Conservation (phyloP, 139 green algal genomes). For the Diplosphaera chodatii region DNA sequence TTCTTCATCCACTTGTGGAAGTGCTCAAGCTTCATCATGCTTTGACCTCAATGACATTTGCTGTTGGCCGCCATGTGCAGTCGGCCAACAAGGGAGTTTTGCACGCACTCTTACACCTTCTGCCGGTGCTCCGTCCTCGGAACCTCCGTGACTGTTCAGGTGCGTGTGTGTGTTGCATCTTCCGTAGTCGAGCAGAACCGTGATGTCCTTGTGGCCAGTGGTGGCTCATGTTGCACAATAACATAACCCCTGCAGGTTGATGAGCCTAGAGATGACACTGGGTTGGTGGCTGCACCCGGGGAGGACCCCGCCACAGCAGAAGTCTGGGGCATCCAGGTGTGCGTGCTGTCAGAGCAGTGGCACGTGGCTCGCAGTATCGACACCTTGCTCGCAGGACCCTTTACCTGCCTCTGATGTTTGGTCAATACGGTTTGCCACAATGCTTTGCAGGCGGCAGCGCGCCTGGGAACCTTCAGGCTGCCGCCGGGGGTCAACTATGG, state of each 20-base stretch:
- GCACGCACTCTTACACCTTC: slow-evolving; percentile 28
- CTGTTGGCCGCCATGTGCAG: slow-evolving; percentile 15
- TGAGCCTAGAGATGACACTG: background rate
- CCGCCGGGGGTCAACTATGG: slow-evolving; percentile 20
- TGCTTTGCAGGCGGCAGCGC: background rate
- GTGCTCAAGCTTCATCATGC: no score
- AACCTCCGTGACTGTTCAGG: no score
- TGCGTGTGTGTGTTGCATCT: no score
- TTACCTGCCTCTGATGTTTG: no score
- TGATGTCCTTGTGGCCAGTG: no score
- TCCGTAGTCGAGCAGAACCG: no score
- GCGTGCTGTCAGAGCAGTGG: background rate
- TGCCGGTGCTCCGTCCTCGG: slow-evolving; percentile 11
- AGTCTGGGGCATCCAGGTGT: slow-evolving; percentile 12
- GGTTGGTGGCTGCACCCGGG: background rate
- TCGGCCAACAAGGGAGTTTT: slow-evolving; percentile 11
- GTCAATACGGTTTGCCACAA: no score
- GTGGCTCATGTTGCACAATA: no score
- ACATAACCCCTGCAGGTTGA: background rate
- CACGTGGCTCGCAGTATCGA: background rate
- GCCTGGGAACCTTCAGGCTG: background rate
- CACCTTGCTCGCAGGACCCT: background rate
- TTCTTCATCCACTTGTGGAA: no score
- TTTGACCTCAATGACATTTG: no score
- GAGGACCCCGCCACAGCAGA: slow-evolving; percentile 6